phyloP scores from a whole-genome alignment of 176 grass and related monocot species.

The Juncus inflexus region DNA sequence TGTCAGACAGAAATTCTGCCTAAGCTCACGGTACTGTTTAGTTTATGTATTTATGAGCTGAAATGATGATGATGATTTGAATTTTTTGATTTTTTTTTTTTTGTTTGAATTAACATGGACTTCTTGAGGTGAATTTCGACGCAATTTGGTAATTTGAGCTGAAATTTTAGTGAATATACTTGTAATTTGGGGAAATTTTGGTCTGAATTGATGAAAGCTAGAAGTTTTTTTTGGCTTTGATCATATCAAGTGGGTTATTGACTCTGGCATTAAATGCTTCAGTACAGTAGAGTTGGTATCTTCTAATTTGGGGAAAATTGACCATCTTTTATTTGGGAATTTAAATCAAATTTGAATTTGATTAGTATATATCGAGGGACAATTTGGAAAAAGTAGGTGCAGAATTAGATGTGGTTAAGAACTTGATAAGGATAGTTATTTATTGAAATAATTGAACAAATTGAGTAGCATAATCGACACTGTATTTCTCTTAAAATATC shows the following conservation, averaged over 20 bases:
- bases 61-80: constrained; percentile 16
- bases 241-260: background rate
- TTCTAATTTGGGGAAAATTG: constrained; percentile 14
- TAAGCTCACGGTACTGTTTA: constrained; percentile 61
- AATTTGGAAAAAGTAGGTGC: constrained; percentile 2
- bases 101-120: constrained; percentile 15
- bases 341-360: constrained; percentile 21
- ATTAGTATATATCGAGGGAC: background rate
- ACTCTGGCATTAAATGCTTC: background rate
- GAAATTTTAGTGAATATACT: constrained; percentile 3
- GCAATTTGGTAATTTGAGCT: constrained; percentile 19
- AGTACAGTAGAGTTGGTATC: background rate
- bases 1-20: constrained; percentile 36
- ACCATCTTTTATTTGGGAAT: background rate
- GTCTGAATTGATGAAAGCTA: background rate
- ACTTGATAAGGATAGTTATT: background rate
- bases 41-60: background rate
- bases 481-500: constrained; percentile 21
- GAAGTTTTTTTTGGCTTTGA: background rate
- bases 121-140: constrained; percentile 14
- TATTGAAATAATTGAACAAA: background rate
- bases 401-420: background rate
- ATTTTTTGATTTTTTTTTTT: constrained; percentile 16
- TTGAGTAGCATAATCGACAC: background rate
- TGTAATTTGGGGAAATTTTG: constrained; percentile 12